Evolutionary conservation across 805 yeast species (phyloP), one percentile per base, ranked within the genome.

Genomic region (Ogataea pilisensis): DNA sequence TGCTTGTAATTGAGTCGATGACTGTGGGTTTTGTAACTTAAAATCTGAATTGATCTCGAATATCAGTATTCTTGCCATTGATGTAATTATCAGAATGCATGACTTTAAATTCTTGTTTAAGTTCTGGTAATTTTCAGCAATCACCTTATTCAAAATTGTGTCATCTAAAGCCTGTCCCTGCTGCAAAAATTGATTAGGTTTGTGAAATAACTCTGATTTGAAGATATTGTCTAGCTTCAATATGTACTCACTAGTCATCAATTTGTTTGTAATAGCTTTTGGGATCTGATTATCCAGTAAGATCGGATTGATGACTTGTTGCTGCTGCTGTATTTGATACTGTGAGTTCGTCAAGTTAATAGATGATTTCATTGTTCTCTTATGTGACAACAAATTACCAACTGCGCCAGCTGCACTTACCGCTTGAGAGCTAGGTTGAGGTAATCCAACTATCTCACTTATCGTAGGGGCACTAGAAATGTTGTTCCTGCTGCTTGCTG

Each of bases 1-100:
- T 8, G 76, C 79, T n/a, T 73, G 70, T 9, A 64, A 46, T 33
- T 64, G 55, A 1, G 61, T 53, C 6, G 58, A 52, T 21, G 58
- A 60, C 32, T 58, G 58, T 3, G 64, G 68, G 36, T 50, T 53
- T 30, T 57, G 56, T 19, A 57, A 50, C 18, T 53, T 53, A 35
- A 62, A 61, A 34, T 57, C 57, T 1, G 63, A 48, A 25, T 59
- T 54, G 11, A 61, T 45, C 38, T 65, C 68, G 46, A 57, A 65
- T 11, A 65, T 59, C 31, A 65, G 48, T 16, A 65, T 31, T 21
- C 69, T 47, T 3, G 68, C 69, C 50, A 51, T 44, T 14, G 64
- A 59, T 1, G 69, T 65, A 36, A 65, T 63, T 2, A 64, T 53
- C 38, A 65, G 43, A 33, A 65, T 51, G 43, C 68, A 63, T 7